Evolutionary conservation across 371 early-diverging fungal genomes (phyloP).

Genomic region (Rhizopus sp.): DNA sequence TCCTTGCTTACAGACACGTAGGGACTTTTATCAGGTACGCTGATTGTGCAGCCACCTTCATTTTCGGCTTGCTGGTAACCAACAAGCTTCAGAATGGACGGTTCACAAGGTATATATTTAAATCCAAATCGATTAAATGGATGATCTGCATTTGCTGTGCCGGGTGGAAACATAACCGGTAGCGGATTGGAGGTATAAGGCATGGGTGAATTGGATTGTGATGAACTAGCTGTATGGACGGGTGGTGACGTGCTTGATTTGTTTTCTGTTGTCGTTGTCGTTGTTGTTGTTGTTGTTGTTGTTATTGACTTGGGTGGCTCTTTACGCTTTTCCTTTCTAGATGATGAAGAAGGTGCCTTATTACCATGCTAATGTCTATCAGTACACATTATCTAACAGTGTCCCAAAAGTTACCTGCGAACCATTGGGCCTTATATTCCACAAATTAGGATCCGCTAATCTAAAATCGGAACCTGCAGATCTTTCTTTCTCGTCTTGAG

Average conservation of each 20-base stretch:
- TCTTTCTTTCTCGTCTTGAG: conserved; percentile 61
- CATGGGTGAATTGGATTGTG: conserved; percentile 34
- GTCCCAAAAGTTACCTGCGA: conserved; percentile 30
- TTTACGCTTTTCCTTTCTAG: conserved; percentile 25
- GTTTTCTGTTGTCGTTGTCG: conserved; percentile 22
- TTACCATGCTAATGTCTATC: conserved; percentile 3
- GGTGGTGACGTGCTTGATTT: conserved; percentile 31
- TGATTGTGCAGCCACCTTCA: conserved; percentile 54
- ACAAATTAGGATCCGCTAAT: conserved; percentile 59
- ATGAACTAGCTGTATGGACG: conserved; percentile 15
- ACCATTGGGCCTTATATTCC: conserved; percentile 62
- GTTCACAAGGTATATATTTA: conserved; percentile 65
- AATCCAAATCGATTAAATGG: conserved; percentile 61
- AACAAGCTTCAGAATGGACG: conserved; percentile 53
- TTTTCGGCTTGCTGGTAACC: conserved; percentile 61
- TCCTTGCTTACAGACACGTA: conserved; percentile 66
- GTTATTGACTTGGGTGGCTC: conserved; percentile 24
- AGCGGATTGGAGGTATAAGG: conserved; percentile 28
- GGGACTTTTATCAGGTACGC: conserved; percentile 65
- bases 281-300: conserved; percentile 30
- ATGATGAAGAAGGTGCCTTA: conserved; percentile 18
- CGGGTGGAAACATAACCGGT: conserved; percentile 31
- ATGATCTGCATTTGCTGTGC: conserved; percentile 37
- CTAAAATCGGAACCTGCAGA: conserved; percentile 71
- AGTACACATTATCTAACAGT: not conserved